These are phyloP conservation scores for Rhodamnia argentea DNA, from an alignment of 345 rosid genomes.

Conservation along the genomic window DNA sequence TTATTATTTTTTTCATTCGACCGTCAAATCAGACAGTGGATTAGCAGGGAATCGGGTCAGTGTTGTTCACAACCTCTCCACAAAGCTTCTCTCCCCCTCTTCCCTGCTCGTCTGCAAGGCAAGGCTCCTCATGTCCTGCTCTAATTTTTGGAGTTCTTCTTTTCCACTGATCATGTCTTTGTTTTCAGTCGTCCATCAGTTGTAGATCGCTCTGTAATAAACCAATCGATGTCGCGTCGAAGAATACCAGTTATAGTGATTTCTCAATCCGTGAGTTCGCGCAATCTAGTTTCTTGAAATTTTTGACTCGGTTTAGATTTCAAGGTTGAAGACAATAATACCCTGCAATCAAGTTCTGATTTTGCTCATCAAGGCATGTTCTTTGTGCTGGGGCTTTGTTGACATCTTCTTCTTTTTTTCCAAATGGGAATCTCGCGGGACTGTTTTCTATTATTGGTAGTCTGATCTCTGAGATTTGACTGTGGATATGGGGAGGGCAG, in stretches of 20 bases:
- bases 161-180: neutral
- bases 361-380: neutral
- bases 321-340: neutral
- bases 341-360: neutral
- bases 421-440: neutral
- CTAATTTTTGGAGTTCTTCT: neutral
- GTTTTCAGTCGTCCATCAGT: neutral
- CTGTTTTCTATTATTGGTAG: neutral
- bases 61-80: neutral
- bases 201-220: neutral
- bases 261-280: neutral
- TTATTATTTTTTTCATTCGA: neutral
- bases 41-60: neutral
- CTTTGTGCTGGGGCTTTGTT: neutral
- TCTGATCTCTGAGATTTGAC: neutral
- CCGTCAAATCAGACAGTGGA: neutral
- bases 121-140: neutral
- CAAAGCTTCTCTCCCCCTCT: neutral
- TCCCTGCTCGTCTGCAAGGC: neutral
- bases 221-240: neutral
- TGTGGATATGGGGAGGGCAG: constrained; percentile 31
- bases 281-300: neutral
- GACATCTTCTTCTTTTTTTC: neutral
- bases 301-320: neutral
- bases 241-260: neutral